Conservation (phyloP, 495 filamentous ascomycete genomes). For the Haplographium delicatum region DNA sequence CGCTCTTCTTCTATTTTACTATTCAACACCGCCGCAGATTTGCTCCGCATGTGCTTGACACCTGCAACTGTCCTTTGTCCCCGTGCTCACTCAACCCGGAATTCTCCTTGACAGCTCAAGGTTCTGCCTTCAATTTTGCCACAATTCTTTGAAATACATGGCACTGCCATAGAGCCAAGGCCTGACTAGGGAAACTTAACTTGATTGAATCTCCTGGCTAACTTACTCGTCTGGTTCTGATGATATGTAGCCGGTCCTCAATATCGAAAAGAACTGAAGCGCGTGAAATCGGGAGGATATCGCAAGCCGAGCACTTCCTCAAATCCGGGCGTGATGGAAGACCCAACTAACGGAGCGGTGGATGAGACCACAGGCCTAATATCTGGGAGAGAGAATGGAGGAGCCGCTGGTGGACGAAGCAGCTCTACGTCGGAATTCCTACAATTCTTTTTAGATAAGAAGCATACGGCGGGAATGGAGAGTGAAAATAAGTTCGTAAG, state of each 20-base stretch:
- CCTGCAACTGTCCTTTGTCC: no score
- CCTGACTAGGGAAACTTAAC: slow-evolving; percentile 15
- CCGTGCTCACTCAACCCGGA: no score
- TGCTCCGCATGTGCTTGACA: no score
- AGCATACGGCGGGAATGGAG: slow-evolving; percentile 41
- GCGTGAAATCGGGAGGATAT: slow-evolving; percentile 1
- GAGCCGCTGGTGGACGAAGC: neutral
- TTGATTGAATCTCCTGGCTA: slow-evolving; percentile 15
- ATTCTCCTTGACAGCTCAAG: no score
- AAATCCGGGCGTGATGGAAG: neutral
- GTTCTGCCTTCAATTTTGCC: no score
- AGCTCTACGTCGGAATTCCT: slow-evolving; percentile 5
- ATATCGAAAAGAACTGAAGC: slow-evolving; percentile 14
- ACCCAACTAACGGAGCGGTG: slow-evolving; percentile 6
- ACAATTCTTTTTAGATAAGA: slow-evolving; percentile 37
- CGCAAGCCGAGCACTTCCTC: no score
- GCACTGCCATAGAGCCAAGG: slow-evolving; percentile 21
- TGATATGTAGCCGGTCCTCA: slow-evolving; percentile 21
- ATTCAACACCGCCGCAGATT: no score
- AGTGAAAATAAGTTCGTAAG: slow-evolving; percentile 47
- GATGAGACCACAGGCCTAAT: slow-evolving; percentile 16
- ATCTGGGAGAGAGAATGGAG: slow-evolving; percentile 15
- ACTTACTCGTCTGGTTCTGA: slow-evolving; percentile 3
- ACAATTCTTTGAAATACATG: no score
- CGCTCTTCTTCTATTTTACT: no score